A percentile compares a stretch with the other conserved stretches of the same genome.
These are phyloP conservation scores for Euphorbia peplus DNA, from an alignment of 345 rosid species.

Conservation along the genomic window DNA sequence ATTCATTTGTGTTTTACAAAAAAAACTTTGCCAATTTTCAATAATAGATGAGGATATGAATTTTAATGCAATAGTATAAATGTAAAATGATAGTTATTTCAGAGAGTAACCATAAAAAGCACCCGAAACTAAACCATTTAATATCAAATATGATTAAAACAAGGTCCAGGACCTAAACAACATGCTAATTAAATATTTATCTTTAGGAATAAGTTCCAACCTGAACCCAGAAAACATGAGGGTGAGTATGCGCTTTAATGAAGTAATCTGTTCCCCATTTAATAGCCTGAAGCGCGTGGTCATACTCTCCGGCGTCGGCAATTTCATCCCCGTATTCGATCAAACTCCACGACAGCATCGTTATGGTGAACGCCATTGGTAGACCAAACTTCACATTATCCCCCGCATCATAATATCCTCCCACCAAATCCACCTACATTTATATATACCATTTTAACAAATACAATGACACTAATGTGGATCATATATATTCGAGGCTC, in stretches of 20 bases:
- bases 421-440: conserved; percentile 79
- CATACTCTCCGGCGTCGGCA: conserved; percentile 45
- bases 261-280: conserved; percentile 94
- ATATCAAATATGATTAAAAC: no score
- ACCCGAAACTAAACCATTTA: no score
- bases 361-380: conserved; percentile 84
- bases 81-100: no score
- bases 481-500: no score
- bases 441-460: not conserved
- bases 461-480: no score
- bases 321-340: conserved; percentile 66
- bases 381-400: conserved; percentile 89
- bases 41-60: no score
- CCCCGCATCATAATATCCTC: conserved; percentile 95
- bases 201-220: conserved; percentile 19
- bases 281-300: conserved; percentile 65
- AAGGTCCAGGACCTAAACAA: no score
- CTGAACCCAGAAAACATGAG: conserved; percentile 85
- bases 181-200: no score
- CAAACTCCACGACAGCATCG: conserved; percentile 86
- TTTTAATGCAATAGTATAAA: no score
- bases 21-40: no score
- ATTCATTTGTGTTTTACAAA: no score
- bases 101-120: no score
- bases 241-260: conserved; percentile 81